These are phyloP conservation scores for Suillus lakei DNA, from an alignment of 768 basidiomycete species.

Conservation along the genomic window DNA sequence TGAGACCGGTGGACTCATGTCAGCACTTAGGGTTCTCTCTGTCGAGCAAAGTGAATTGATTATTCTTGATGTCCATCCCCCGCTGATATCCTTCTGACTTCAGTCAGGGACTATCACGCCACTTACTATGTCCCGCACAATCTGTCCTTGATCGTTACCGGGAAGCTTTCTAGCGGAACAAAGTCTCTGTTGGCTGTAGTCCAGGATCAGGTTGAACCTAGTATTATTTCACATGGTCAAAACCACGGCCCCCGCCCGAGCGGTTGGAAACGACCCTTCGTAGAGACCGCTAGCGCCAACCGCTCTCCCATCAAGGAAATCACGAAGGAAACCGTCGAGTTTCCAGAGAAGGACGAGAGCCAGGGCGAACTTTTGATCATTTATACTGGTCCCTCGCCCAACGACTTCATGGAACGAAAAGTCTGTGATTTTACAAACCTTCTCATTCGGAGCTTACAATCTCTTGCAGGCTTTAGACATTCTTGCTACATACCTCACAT, in stretches of 20 bases:
- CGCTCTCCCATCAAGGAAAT: conserved; percentile 57
- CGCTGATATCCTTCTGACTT: conserved; percentile 23
- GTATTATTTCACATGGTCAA: conserved; percentile 75
- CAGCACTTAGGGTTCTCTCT: conserved; percentile 81
- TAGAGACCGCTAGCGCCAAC: conserved; percentile 83
- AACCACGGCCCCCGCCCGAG: conserved; percentile 68
- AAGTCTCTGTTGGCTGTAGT: conserved; percentile 78
- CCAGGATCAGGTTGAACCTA: conserved; percentile 83
- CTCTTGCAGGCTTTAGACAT: conserved; percentile 75
- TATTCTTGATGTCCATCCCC: conserved; percentile 9
- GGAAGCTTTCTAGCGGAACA: conserved; percentile 81
- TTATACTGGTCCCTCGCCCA: conserved; percentile 79
- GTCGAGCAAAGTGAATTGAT: conserved; percentile 79
- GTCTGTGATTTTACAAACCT: conserved; percentile 37
- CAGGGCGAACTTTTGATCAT: conserved; percentile 83
- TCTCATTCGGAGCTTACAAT: neutral
- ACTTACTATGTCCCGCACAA: conserved; percentile 96
- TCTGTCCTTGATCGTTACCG: conserved; percentile 84
- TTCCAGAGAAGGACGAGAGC: conserved; percentile 97
- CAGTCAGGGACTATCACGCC: conserved; percentile 89
- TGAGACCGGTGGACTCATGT: conserved; percentile 97
- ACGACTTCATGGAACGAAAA: conserved; percentile 73
- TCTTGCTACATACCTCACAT: conserved; percentile 86
- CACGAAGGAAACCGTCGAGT: conserved; percentile 74
- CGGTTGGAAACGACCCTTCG: conserved; percentile 93